Evolutionary conservation across 768 basidiomycete species (phyloP).

Genomic region (Rhodosporidiobolus odoratus): DNA sequence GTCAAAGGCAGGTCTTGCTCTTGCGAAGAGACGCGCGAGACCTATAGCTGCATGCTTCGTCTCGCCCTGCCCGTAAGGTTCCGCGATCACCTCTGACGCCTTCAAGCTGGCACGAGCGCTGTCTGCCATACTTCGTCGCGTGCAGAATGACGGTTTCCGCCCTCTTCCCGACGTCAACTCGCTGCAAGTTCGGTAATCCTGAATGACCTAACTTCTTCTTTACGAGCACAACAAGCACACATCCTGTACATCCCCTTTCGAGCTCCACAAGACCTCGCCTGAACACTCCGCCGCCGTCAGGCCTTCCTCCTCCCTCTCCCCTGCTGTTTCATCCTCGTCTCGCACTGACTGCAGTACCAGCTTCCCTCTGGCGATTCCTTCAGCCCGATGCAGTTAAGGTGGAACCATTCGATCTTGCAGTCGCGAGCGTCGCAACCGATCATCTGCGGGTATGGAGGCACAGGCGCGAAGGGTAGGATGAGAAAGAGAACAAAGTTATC

Average conservation of each 20-base stretch:
- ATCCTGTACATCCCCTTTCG: not conserved
- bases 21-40: too few relatives aligned
- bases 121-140: too few relatives aligned
- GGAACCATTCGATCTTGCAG: conserved; percentile 41
- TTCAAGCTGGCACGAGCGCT: too few relatives aligned
- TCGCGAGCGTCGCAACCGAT: conserved; percentile 39
- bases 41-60: too few relatives aligned
- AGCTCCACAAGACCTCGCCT: not conserved
- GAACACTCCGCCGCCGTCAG: not conserved
- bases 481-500: not conserved
- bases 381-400: conserved; percentile 38
- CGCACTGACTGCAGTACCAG: conserved; percentile 34
- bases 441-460: conserved; percentile 21
- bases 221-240: too few relatives aligned
- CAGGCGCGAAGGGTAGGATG: not conserved
- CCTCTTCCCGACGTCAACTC: too few relatives aligned
- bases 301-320: not conserved
- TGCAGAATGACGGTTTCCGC: too few relatives aligned
- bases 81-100: too few relatives aligned
- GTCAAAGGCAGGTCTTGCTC: too few relatives aligned
- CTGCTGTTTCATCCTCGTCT: conserved; percentile 17
- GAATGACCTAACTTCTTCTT: too few relatives aligned
- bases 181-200: too few relatives aligned
- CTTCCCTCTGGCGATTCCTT: conserved; percentile 32
- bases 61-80: too few relatives aligned